Percentiles rank a stretch among this genome's conserved stretches.
Evolutionary conservation across 2,329 filamentous ascomycete species (phyloP).

Genomic region (Huntiella decipiens): DNA sequence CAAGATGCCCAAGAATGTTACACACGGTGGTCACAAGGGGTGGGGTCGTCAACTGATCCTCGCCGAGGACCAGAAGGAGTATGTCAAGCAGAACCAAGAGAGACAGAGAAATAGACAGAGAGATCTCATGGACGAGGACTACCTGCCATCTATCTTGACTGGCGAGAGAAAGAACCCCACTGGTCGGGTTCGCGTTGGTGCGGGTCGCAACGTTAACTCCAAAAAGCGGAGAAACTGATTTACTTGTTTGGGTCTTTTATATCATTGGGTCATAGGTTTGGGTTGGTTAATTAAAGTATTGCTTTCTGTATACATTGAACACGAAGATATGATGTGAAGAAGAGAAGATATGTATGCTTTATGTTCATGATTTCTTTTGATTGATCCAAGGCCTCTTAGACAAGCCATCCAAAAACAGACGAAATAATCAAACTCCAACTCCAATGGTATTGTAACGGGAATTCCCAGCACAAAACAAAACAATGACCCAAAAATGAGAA

Average conservation of each 20-base stretch:
- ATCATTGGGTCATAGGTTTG: not conserved
- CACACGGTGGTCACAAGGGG: constrained; percentile 62
- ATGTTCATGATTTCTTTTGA: constrained; percentile 4
- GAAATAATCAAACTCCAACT: constrained; percentile 11
- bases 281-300: not conserved
- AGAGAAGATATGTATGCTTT: not conserved
- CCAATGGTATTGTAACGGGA: constrained; percentile 6
- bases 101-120: constrained; percentile 49
- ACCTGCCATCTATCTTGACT: constrained; percentile 65
- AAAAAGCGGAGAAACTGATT: constrained; percentile 10
- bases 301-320: not conserved
- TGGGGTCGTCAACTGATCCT: constrained; percentile 76
- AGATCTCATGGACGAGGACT: constrained; percentile 91
- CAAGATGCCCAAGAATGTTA: constrained; percentile 40
- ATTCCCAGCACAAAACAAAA: constrained; percentile 4
- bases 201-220: constrained; percentile 72
- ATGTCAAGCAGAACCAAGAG: constrained; percentile 40
- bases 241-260: not conserved
- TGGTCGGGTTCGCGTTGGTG: constrained; percentile 61
- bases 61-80: constrained; percentile 94
- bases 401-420: constrained; percentile 11
- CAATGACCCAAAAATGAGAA: constrained; percentile 3
- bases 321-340: not conserved
- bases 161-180: constrained; percentile 49
- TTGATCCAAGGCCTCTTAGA: constrained; percentile 9